A percentile compares a stretch with the other conserved stretches of the same genome.
Evolutionary conservation across 768 basidiomycete genomes (phyloP).

Genomic region (Mycena metata): DNA sequence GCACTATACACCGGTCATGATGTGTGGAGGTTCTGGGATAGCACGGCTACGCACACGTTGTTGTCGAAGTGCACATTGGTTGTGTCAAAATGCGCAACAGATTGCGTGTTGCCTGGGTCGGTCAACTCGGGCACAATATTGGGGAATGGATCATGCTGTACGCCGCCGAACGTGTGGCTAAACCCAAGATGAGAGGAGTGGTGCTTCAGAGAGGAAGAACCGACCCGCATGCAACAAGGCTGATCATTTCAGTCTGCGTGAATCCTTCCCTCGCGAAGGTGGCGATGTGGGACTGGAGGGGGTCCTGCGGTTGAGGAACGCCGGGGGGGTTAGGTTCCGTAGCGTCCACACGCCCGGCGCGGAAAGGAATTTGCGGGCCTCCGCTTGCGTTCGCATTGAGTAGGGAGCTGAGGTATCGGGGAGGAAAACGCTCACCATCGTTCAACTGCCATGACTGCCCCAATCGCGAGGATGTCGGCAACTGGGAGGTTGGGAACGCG

Average conservation of each 20-base stretch:
- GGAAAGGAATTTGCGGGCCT: conserved; percentile 6
- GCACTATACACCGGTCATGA: not conserved
- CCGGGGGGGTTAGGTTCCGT: not conserved
- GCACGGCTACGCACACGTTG: not conserved
- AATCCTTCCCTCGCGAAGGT: not conserved
- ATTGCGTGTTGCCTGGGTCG: not conserved
- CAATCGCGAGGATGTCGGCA: conserved; percentile 2
- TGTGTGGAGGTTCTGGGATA: not conserved
- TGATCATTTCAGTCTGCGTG: conserved; percentile 2
- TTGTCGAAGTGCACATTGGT: not conserved
- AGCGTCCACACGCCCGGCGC: conserved; percentile 1
- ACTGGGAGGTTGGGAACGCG: not conserved
- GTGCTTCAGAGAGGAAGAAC: not conserved
- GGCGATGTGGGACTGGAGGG: not conserved
- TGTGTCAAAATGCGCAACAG: conserved; percentile 1
- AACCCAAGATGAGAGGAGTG: not conserved
- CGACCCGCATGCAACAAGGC: conserved; percentile 4
- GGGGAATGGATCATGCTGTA: not conserved
- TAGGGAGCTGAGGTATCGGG: not conserved
- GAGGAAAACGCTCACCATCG: not conserved
- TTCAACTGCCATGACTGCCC: not conserved
- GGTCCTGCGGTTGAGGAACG: not conserved
- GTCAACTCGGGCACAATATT: not conserved
- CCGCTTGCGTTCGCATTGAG: not conserved
- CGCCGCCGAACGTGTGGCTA: conserved; percentile 13